Conservation (phyloP, 305 asterid genomes). For the Fraxinus platypoda region DNA sequence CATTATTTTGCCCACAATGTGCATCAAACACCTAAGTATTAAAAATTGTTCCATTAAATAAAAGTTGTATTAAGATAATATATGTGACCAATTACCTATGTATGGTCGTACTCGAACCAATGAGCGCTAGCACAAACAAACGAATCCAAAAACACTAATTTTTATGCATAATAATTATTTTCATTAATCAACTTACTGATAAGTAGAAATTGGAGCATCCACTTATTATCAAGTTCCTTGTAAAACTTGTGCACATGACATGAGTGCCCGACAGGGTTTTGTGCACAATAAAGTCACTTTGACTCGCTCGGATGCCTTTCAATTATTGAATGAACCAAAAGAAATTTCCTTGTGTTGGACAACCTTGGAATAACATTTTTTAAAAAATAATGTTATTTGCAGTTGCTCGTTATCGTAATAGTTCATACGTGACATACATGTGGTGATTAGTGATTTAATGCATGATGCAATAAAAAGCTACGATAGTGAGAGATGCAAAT, state of each 20-base stretch:
- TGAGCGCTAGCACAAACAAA: not conserved
- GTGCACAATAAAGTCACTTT: not conserved
- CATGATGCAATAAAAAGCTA: not conserved
- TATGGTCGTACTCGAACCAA: not conserved
- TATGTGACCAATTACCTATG: not conserved
- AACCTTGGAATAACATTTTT: not conserved
- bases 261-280: not conserved
- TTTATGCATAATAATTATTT: not conserved
- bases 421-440: too few relatives aligned
- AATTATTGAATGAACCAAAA: not conserved
- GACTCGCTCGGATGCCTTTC: not conserved
- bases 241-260: not conserved
- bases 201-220: not conserved
- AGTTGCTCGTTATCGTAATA: not conserved
- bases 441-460: not conserved
- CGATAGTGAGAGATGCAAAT: not conserved
- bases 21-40: too few relatives aligned
- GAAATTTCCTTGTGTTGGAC: not conserved
- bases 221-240: not conserved
- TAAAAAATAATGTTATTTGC: too few relatives aligned
- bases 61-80: not conserved
- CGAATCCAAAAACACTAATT: not conserved
- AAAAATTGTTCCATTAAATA: not conserved
- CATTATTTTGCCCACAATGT: too few relatives aligned
- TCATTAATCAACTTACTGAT: not conserved